These are phyloP conservation scores for Musa balbisiana DNA, from an alignment of 202 grass and related monocot species.

Conservation along the genomic window DNA sequence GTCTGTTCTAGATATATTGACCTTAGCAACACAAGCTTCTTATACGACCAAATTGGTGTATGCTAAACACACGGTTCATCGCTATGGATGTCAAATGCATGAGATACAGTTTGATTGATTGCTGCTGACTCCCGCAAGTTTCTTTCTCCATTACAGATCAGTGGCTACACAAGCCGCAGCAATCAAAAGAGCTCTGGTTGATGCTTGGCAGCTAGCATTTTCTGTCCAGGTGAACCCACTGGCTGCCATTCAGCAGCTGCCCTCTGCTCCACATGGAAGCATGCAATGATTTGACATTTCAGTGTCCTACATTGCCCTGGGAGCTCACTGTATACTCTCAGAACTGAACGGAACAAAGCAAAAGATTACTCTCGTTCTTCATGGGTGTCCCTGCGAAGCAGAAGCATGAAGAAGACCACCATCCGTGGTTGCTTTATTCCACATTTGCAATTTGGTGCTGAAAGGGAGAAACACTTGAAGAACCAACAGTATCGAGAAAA, in stretches of 20 bases:
- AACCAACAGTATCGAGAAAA: no score
- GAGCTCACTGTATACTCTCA: no score
- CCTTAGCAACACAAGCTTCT: neutral
- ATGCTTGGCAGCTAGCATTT: conserved; percentile 68
- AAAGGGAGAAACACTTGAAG: no score
- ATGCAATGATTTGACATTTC: neutral
- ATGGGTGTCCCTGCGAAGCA: no score
- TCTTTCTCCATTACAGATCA: conserved; percentile 26
- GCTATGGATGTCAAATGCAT: no score
- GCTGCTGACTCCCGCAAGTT: neutral
- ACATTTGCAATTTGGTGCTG: no score
- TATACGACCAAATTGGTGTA: neutral
- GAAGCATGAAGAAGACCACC: no score
- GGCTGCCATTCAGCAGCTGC: conserved; percentile 69
- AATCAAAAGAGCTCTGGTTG: conserved; percentile 48
- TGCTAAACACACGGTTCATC: no score
- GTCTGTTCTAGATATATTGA: neutral
- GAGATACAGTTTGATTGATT: no score
- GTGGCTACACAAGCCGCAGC: conserved; percentile 32
- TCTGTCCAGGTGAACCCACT: conserved; percentile 89
- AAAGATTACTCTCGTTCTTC: no score
- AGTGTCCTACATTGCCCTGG: neutral
- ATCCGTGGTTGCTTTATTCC: no score
- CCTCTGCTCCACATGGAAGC: conserved; percentile 41
- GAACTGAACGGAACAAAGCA: no score